Evolutionary conservation across 2,329 filamentous ascomycete species (phyloP), one percentile per base, ranked within the genome.

Genomic region (Ambrosiella cleistominuta): DNA sequence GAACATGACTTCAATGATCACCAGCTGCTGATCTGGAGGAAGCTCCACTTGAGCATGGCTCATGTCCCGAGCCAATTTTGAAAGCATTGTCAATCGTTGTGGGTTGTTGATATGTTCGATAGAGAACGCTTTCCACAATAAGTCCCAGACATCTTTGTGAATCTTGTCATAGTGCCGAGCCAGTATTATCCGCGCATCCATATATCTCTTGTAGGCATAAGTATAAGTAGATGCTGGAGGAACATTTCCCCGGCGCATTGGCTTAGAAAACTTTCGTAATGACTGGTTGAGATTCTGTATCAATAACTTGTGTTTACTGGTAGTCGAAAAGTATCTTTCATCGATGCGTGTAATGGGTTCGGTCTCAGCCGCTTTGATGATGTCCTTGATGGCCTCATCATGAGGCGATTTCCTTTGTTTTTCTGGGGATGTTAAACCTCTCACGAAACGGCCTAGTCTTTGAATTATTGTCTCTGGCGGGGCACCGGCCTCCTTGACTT

Each of bases 1-100:
- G 62, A 85, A 83, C 45, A 85, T 72, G 59, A 83, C 80, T 65
- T 88, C 82, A 38, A 89, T 80, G 38, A 82, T 82, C 36, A 83
- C 70, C 15, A 89, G 70, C 62, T 81, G 79, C 64, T 86, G 83
- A 1, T 72, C 67, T 3, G 75, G 73, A 11, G 69, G 73, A 56
- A 89, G 69, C 1, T 71, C 63, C 54, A 79, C 72, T 7, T 78
- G 80, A 15, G 78, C 76, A 4, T 76, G 74, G 58, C 74, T 72
- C 74, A 88, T 83, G 65, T 89, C 85, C 64, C 81, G 75, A 4
- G 79, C 75, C 2, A 91, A 72, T 38, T 73, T 70, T 60, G 78
- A 78, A 37, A 87, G 68, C 64, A 84, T 82, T 5, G 74, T 69
- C 66, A 85, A 75, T 37, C 81, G 77, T 62, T 80, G 72, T 50